Evolutionary conservation across 2,329 filamentous ascomycete species (phyloP).

Genomic region (Colletotrichum tabaci): DNA sequence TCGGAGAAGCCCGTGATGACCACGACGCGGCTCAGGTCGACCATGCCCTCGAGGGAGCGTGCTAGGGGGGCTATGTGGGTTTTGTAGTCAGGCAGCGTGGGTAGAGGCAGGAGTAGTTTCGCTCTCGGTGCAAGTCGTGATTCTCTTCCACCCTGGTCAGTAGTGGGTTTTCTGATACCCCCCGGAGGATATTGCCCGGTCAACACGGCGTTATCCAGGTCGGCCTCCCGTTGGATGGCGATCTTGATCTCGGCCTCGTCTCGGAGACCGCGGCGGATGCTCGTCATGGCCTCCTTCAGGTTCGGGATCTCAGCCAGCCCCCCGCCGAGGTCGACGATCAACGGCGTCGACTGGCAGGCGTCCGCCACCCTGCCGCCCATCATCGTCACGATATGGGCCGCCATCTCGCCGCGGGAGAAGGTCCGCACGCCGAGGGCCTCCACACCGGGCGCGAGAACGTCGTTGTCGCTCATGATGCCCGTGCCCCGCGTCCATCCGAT

Average conservation of each 20-base stretch:
- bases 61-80: constrained; percentile 85
- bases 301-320: constrained; percentile 97
- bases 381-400: constrained; percentile 94
- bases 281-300: constrained; percentile 92
- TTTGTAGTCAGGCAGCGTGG: constrained; percentile 87
- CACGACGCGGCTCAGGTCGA: constrained; percentile 96
- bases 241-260: constrained; percentile 93
- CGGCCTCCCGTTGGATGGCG: constrained; percentile 95
- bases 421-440: constrained; percentile 97
- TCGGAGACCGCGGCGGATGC: constrained; percentile 91
- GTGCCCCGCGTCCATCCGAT: constrained; percentile 99
- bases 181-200: no score
- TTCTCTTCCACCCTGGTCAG: constrained; percentile 68
- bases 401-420: constrained; percentile 99
- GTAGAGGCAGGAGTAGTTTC: constrained; percentile 98
- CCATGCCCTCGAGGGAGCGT: constrained; percentile 92
- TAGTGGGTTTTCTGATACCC: constrained; percentile 73
- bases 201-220: constrained; percentile 92
- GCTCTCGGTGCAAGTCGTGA: constrained; percentile 95
- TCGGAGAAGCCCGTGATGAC: constrained; percentile 98
- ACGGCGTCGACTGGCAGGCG: constrained; percentile 92
- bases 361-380: constrained; percentile 95
- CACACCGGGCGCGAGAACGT: constrained; percentile 95
- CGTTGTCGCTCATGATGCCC: constrained; percentile 97
- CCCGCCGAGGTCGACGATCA: constrained; percentile 97